Evolutionary conservation across 139 green algal species (phyloP).

Genomic region (Volvox reticuliferus): DNA sequence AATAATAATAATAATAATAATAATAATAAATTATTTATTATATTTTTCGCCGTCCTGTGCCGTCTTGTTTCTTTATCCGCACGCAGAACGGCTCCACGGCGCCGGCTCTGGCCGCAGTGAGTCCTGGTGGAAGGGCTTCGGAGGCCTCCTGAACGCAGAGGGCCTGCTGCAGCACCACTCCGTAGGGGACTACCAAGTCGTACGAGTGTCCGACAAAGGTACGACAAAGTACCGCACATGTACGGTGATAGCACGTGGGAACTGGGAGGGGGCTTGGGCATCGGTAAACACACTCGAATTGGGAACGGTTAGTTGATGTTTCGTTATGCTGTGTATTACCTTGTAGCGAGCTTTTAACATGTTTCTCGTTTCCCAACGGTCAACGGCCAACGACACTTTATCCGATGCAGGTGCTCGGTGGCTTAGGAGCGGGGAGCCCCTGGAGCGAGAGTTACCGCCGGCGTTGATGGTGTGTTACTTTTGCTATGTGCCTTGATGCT

Average conservation of each 20-base stretch:
- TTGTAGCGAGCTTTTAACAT: no score
- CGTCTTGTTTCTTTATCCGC: not conserved
- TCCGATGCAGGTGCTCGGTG: not conserved
- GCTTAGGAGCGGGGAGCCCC: not conserved
- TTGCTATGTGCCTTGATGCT: no score
- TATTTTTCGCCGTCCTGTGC: not conserved
- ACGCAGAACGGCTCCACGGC: slow-evolving; percentile 60
- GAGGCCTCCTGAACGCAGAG: slow-evolving; percentile 49
- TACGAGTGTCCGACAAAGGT: slow-evolving; percentile 24
- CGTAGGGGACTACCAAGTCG: not conserved
- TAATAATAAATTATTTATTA: no score
- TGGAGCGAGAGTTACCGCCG: slow-evolving; percentile 22
- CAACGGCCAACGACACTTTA: no score
- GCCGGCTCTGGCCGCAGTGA: slow-evolving; percentile 58
- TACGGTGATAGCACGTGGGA: not conserved
- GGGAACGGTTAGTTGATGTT: no score
- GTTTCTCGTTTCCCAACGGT: no score
- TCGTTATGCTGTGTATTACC: no score
- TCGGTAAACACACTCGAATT: no score
- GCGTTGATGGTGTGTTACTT: not conserved
- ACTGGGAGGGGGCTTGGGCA: no score
- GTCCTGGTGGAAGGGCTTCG: slow-evolving; percentile 75
- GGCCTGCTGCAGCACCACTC: slow-evolving; percentile 51
- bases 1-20: no score
- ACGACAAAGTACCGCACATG: not conserved